Conservation (phyloP, 306 rosid species). For the Dryas drummondii region DNA sequence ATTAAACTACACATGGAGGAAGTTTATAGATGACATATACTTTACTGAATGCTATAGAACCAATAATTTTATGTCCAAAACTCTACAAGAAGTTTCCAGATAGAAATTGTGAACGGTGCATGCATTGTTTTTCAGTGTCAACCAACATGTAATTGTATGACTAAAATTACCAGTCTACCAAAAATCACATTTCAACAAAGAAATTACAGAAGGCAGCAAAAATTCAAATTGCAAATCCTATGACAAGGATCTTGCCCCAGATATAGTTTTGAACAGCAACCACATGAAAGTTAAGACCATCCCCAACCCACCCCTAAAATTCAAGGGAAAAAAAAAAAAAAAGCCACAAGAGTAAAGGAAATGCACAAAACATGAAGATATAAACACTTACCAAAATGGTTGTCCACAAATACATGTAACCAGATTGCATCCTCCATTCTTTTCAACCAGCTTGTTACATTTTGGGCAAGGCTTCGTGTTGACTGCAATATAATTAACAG, state of each 20-base stretch:
- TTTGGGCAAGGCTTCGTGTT: slow-evolving; percentile 42
- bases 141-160: too few relatives aligned
- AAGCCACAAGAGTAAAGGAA: background rate
- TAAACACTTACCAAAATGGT: slow-evolving; percentile 37
- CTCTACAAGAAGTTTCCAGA: background rate
- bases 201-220: slow-evolving; percentile 3
- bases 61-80: background rate
- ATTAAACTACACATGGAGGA: background rate
- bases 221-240: background rate
- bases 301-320: background rate
- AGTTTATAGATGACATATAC: background rate
- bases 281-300: background rate
- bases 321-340: background rate
- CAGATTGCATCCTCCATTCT: slow-evolving; percentile 44
- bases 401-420: slow-evolving; percentile 40
- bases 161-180: background rate
- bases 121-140: background rate
- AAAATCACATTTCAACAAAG: background rate
- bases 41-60: background rate
- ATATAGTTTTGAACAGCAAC: background rate
- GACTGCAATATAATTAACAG: slow-evolving; percentile 37
- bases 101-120: background rate
- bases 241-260: background rate
- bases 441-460: slow-evolving; percentile 39
- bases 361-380: background rate